phyloP scores from a whole-genome alignment of 805 yeast genomes.

The Maudiozyma bulderi region DNA sequence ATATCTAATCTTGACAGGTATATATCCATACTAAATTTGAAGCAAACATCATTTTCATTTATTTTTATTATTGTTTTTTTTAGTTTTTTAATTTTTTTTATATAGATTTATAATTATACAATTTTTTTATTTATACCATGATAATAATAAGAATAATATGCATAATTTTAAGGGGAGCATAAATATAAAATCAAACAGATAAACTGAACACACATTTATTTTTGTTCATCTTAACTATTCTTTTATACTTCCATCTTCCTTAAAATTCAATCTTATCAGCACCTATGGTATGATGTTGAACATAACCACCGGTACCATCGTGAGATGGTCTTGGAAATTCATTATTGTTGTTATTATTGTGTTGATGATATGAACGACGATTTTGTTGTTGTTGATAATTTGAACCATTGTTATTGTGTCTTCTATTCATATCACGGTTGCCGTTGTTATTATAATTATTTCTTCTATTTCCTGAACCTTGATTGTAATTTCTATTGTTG shows the following conservation, averaged over 20 bases:
- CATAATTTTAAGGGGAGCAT: background rate
- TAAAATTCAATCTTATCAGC: conserved; percentile 9
- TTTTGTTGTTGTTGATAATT: background rate
- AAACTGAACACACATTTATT: too few species aligned
- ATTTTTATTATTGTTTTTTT: background rate
- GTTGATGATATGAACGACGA: conserved; percentile 16
- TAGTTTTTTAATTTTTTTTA: background rate
- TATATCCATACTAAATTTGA: too few species aligned
- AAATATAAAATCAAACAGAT: background rate
- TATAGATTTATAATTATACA: background rate
- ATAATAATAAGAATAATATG: background rate
- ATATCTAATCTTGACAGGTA: too few species aligned
- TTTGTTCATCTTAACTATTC: too few species aligned
- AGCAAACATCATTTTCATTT: background rate
- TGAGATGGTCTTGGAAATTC: conserved; percentile 7
- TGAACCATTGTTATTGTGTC: conserved; percentile 12
- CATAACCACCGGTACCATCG: conserved; percentile 27
- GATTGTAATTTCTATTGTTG: conserved; percentile 9
- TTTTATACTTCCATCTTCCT: background rate
- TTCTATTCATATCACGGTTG: conserved; percentile 15
- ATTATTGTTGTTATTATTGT: conserved; percentile 6
- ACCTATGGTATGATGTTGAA: conserved; percentile 18
- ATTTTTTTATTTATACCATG: background rate
- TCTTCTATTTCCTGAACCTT: conserved; percentile 1
- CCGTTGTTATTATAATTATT: conserved; percentile 24